Base-by-base conservation (phyloP, 768 basidiomycete species). In the Panaeolus cyanescens region DNA sequence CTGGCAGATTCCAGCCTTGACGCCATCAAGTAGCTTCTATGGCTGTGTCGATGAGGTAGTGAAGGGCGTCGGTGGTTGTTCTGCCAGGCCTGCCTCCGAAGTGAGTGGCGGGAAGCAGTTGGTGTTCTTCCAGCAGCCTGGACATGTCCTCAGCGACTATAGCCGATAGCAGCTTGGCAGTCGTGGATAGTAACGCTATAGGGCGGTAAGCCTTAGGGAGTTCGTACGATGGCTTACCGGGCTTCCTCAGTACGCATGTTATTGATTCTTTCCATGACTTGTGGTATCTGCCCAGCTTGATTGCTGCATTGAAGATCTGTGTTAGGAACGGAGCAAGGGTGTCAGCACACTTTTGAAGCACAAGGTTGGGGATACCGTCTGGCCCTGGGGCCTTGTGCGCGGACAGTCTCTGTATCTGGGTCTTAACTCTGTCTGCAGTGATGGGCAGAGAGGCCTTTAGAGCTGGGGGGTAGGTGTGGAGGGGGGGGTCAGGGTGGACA, bases 311-410 rank as follows among this genome's bases (percentile, higher is more conserved):
- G 54, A 28, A 28, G 12, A 50, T 50, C 10, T 50, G 19, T 9
- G 8, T 8, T 20, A 50, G 45, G n/a, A n/a, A n/a, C n/a, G n/a
- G n/a, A n/a, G n/a, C n/a, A n/a, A n/a, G n/a, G n/a, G n/a, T n/a
- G n/a, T n/a, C n/a, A n/a, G n/a, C n/a, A n/a, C n/a, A n/a, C 72
- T 62, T 30, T 57, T 61, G 57, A 40, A 77, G 64, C 0, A 79
- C 71, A 0, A 67, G 59, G 58, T 81, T 80, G 0, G 72, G 65
- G 5, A 67, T 58, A 1, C 61, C 62, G 19, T 64, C 65, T 0
- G 61, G 60, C 0, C 72, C 71, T 0, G 70, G 68, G 0, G 74
- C 78, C 59, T 79, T 79, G 67, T 72, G 71, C 0, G 72, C 67
- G 8, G 74, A 69, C 1, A 80, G 71, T 15, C 58, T 53, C 0